These are phyloP conservation scores for Porphyra umbilicalis DNA, from an alignment of 31 red algal genomes.

Conservation along the genomic window DNA sequence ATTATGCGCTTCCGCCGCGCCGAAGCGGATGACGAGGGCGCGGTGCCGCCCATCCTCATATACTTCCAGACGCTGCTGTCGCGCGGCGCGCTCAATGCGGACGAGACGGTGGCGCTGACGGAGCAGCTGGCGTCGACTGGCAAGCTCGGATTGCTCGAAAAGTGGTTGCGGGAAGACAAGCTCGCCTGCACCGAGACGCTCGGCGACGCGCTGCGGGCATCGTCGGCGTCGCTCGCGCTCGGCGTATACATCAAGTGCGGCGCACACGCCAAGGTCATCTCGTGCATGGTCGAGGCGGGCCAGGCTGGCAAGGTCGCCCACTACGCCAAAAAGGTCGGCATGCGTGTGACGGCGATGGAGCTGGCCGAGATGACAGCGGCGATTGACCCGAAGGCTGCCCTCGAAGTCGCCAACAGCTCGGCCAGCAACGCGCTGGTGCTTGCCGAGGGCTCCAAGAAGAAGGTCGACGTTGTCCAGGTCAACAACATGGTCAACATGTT, in stretches of 20 bases:
- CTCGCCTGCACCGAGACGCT: slow-evolving; percentile 74
- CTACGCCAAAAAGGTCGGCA: slow-evolving; percentile 81
- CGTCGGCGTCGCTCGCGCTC: slow-evolving; percentile 54
- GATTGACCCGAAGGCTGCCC: slow-evolving; percentile 73
- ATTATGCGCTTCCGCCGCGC: slow-evolving; percentile 60
- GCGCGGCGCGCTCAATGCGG: slow-evolving; percentile 78
- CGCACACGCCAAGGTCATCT: slow-evolving; percentile 80
- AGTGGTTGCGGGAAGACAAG: slow-evolving; percentile 94
- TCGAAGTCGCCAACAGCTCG: slow-evolving; percentile 73
- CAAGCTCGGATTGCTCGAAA: slow-evolving; percentile 56
- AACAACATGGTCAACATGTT: slow-evolving; percentile 84
- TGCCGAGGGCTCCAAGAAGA: slow-evolving; percentile 39
- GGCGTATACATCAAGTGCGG: slow-evolving; percentile 79
- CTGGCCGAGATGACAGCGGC: slow-evolving; percentile 67
- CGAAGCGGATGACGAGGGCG: slow-evolving; percentile 27
- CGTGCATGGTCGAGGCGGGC: slow-evolving; percentile 72
- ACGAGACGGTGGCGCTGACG: slow-evolving; percentile 61
- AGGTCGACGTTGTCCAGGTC: slow-evolving; percentile 49
- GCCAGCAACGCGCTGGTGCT: slow-evolving; percentile 52
- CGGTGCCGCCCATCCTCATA: slow-evolving; percentile 54
- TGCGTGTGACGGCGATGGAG: slow-evolving; percentile 56
- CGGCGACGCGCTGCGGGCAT: slow-evolving; percentile 56
- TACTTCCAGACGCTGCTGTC: slow-evolving; percentile 93
- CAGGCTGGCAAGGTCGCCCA: slow-evolving; percentile 65
- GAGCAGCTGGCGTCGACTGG: slow-evolving; percentile 56